These are phyloP conservation scores for Alloteropsis semialata DNA, from an alignment of 176 grass and related monocot genomes.

Conservation along the genomic window DNA sequence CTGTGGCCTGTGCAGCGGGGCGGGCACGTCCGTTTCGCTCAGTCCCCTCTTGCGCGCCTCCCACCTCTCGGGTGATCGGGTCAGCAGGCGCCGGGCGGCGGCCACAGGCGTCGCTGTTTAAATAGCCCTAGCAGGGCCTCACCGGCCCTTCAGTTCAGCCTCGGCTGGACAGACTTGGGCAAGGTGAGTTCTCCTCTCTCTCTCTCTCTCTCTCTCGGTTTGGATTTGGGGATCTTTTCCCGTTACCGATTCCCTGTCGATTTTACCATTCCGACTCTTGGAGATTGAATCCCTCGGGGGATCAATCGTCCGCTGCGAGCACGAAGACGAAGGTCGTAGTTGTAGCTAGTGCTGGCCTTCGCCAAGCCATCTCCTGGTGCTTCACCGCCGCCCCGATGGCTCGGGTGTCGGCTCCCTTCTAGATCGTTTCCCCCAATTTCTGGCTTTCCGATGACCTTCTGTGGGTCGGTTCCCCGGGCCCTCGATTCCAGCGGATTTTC, in stretches of 20 bases:
- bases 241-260: neutral
- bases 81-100: neutral
- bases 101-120: conserved; percentile 27
- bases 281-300: neutral
- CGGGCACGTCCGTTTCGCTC: no score
- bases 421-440: neutral
- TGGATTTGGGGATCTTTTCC: neutral
- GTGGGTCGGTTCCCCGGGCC: neutral
- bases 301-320: neutral
- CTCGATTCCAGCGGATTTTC: neutral
- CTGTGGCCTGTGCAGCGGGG: no score
- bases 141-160: conserved; percentile 12
- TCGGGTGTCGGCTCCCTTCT: neutral
- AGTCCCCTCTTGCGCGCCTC: no score
- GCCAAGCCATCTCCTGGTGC: neutral
- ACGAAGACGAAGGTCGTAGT: neutral
- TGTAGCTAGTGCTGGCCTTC: no score
- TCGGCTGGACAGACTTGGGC: conserved; percentile 10
- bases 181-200: neutral
- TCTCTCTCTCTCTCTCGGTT: neutral
- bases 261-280: neutral
- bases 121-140: neutral
- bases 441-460: neutral
- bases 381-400: neutral
- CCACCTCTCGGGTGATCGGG: neutral